phyloP scores from a whole-genome alignment of 768 basidiomycete genomes.

The Leucocoprinus birnbaumii region DNA sequence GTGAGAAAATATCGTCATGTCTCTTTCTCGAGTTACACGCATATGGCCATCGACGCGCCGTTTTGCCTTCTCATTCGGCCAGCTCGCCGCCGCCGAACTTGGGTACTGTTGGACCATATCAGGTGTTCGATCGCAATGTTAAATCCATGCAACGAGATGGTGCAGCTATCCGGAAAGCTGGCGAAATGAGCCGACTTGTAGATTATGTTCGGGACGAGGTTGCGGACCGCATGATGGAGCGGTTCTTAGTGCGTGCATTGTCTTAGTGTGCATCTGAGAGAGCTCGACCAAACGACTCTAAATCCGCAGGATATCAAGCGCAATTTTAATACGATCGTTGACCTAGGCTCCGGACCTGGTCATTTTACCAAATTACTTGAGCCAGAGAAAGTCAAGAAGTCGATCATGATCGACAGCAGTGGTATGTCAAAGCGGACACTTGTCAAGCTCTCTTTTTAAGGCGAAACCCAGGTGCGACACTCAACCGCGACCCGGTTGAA shows the following conservation, averaged over 20 bases:
- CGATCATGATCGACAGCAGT: conserved; percentile 85
- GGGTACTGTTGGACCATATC: conserved; percentile 59
- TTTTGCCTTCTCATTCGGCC: conserved; percentile 48
- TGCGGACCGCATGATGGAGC: conserved; percentile 87
- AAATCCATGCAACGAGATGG: conserved; percentile 80
- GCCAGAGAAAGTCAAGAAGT: conserved; percentile 60
- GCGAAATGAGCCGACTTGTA: conserved; percentile 66
- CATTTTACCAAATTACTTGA: conserved; percentile 87
- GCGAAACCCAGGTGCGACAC: conserved; percentile 48
- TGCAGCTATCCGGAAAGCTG: conserved; percentile 56
- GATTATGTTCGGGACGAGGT: conserved; percentile 93
- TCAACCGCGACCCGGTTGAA: conserved; percentile 74
- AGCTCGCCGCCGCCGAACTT: conserved; percentile 38
- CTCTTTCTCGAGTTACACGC: conserved; percentile 18
- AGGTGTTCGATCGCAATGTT: conserved; percentile 81
- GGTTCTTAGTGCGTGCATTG: conserved; percentile 64
- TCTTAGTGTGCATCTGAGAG: neutral
- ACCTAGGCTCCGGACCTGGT: conserved; percentile 89
- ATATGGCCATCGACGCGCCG: conserved; percentile 25
- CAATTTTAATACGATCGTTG: conserved; percentile 75
- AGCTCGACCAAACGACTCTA: neutral
- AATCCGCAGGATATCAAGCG: conserved; percentile 81
- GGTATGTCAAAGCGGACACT: conserved; percentile 41
- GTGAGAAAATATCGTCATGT: conserved; percentile 17
- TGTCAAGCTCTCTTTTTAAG: neutral